Evolutionary conservation across 306 rosid species (phyloP).

Genomic region (Cicer judaicum): DNA sequence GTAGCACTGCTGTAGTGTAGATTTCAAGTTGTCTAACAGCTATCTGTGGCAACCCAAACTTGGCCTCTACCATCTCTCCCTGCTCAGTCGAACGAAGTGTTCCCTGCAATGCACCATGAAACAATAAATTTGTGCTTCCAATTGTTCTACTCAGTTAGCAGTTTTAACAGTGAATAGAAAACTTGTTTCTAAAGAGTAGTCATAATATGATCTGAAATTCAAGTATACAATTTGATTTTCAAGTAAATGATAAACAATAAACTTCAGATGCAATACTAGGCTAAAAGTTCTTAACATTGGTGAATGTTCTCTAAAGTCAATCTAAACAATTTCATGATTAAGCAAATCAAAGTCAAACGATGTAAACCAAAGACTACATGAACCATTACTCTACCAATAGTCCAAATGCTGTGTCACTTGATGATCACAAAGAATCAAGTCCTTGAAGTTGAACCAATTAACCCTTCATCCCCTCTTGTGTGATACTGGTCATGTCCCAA

Average conservation of each 20-base stretch:
- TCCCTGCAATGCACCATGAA: constrained; percentile 60
- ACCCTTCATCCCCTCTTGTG: not conserved
- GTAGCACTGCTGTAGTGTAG: constrained; percentile 93
- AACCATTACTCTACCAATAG: not conserved
- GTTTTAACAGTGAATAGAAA: constrained; percentile 12
- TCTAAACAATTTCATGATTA: constrained; percentile 1
- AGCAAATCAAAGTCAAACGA: no score
- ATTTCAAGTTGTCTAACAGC: constrained; percentile 97
- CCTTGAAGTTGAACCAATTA: not conserved
- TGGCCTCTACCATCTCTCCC: constrained; percentile 98
- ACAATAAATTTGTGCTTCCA: constrained; percentile 18
- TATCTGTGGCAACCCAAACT: constrained; percentile 84
- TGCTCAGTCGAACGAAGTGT: constrained; percentile 91
- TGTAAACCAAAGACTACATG: not conserved
- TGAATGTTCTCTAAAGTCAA: constrained; percentile 10
- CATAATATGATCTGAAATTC: constrained; percentile 25
- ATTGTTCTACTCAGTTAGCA: not conserved
- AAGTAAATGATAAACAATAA: constrained; percentile 18
- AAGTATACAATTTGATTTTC: constrained; percentile 10
- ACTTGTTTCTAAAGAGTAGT: not conserved
- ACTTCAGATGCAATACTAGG: not conserved
- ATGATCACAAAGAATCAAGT: constrained; percentile 3
- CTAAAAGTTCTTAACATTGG: constrained; percentile 6
- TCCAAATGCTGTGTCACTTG: not conserved
- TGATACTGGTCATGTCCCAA: not conserved